Evolutionary conservation across 2,329 filamentous ascomycete genomes (phyloP), one percentile per base, ranked within the genome.

Genomic region (Aureobasidium vineae): DNA sequence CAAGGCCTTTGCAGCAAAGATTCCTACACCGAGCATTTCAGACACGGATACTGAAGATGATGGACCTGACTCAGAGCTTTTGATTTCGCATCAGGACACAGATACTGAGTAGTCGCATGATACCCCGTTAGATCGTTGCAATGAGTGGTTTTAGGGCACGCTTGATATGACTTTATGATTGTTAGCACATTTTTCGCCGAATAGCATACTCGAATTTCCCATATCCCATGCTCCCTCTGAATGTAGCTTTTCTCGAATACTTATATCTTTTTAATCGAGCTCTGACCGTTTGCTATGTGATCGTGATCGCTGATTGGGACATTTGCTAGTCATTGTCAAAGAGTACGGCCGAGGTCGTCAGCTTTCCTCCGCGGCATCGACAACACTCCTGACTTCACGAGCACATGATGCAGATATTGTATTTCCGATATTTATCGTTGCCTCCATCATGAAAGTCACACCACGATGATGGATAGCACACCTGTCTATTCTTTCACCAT

Each of bases 401-500:
- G 15, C 16, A 43, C 26, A 31, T 21, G 11, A 59, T 59, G 54
- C 43, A 38, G 3, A 61, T 36, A 21, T 26, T 5, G n/a, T 21
- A 49, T 38, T 26, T 36, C 8, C 8, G 1, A 23, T 13, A 49
- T 21, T 4, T n/a, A 16, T 6, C 4, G 2, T 28, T 33, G 5
- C 59, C 8, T 50, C 33, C 8, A 45, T 52, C 33, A 49, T n/a
- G 28, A 28, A 13, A 41, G 21, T 15, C 3, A 31, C n/a, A 2
- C n/a, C 19, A 36, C 6, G 1, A 65, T 50, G 43, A 36, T 15
- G 7, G 43, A 38, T 6, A 26, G 33, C 23, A 23, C 33, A 21
- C 57, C 66, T 23, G 52, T 23, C 2, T 67, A 63, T 41, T 50
- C 36, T 72, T 90, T 97, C 75, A 89, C 87, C 26, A 87, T 98